Conservation (phyloP, 2,329 filamentous ascomycete species). For the Fusarium sp. region DNA sequence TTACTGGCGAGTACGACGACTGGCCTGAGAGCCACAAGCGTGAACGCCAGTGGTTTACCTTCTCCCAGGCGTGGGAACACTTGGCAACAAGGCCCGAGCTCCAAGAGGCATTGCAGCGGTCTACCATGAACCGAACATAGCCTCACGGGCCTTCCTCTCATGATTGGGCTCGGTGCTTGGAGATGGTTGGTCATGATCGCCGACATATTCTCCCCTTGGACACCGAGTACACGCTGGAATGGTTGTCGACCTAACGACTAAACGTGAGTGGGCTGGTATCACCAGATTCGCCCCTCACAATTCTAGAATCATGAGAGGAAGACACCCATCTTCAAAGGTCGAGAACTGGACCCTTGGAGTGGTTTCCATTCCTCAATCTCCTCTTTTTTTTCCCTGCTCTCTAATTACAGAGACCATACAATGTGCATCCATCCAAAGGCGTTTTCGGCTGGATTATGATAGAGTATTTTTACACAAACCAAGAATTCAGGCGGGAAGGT, state of each 20-base stretch:
- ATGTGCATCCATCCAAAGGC: constrained; percentile 50
- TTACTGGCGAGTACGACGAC: constrained; percentile 85
- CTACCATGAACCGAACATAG: constrained; percentile 72
- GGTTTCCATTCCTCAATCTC: constrained; percentile 21
- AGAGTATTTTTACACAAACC: constrained; percentile 47
- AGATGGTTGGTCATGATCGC: background rate
- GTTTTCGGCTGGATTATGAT: constrained; percentile 53
- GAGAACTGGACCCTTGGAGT: constrained; percentile 5
- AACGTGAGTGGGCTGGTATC: background rate
- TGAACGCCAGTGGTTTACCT: constrained; percentile 91
- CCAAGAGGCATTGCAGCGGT: constrained; percentile 87
- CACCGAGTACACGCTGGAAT: background rate
- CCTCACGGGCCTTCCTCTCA: constrained; percentile 17
- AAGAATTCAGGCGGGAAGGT: constrained; percentile 44
- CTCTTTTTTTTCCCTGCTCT: constrained; percentile 32
- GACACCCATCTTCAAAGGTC: constrained; percentile 16
- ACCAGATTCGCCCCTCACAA: constrained; percentile 5
- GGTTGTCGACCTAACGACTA: background rate
- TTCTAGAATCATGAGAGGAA: constrained; percentile 33
- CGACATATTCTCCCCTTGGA: constrained; percentile 3
- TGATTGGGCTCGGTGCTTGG: constrained; percentile 3
- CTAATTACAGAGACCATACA: constrained; percentile 32
- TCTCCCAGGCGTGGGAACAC: constrained; percentile 83
- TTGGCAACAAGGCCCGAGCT: constrained; percentile 88
- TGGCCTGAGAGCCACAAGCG: constrained; percentile 98